Evolutionary conservation across 192 early-diverging fungal species (phyloP).

Genomic region (Coemansia sp.): DNA sequence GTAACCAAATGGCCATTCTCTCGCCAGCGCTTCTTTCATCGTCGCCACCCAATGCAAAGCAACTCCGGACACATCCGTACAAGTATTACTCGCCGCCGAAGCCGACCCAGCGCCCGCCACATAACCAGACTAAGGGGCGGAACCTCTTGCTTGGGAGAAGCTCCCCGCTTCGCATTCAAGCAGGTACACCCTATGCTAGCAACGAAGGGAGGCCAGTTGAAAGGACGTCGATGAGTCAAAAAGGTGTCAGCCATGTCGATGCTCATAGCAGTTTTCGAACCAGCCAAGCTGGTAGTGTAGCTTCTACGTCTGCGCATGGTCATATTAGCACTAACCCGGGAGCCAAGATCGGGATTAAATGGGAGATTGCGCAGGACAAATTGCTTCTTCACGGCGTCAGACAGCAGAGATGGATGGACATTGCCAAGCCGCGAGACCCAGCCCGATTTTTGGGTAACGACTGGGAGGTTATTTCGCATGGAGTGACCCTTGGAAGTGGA

Average conservation of each 20-base stretch:
- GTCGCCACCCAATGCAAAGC: slow-evolving; percentile 47
- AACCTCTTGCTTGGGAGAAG: slow-evolving; percentile 28
- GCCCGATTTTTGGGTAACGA: slow-evolving; percentile 22
- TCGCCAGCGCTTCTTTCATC: slow-evolving; percentile 48
- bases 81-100: slow-evolving; percentile 54
- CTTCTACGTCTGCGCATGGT: background rate
- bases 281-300: background rate
- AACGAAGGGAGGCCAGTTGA: background rate
- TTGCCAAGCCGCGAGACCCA: slow-evolving; percentile 25
- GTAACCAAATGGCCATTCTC: slow-evolving; percentile 37
- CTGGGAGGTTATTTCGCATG: slow-evolving; percentile 33
- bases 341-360: slow-evolving; percentile 14
- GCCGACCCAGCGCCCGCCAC: slow-evolving; percentile 3
- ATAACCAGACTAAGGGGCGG: slow-evolving; percentile 21
- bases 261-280: background rate
- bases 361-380: slow-evolving; percentile 51
- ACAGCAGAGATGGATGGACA: slow-evolving; percentile 30
- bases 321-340: background rate
- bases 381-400: slow-evolving; percentile 39
- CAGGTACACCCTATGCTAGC: background rate
- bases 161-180: slow-evolving; percentile 6
- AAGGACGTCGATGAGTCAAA: background rate
- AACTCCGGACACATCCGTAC: slow-evolving; percentile 47
- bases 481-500: slow-evolving; percentile 17
- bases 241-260: background rate